Percentiles rank a stretch among this genome's conserved stretches.
Conservation (phyloP, 495 filamentous ascomycete species). For the Podospora pseudopauciseta region DNA sequence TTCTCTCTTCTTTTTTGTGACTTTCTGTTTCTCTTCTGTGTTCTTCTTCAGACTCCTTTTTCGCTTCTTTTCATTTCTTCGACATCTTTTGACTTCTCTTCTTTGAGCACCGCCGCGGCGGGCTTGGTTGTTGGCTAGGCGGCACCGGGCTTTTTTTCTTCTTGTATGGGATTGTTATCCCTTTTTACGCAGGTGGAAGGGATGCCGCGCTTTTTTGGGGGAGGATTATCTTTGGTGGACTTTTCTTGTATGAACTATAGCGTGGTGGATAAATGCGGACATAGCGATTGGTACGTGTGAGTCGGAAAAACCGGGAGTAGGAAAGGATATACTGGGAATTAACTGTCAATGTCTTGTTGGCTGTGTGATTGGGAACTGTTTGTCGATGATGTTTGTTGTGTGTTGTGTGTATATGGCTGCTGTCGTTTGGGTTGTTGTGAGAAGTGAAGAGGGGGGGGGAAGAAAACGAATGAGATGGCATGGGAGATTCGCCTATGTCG, state of each 20-base stretch:
- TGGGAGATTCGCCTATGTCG: not conserved
- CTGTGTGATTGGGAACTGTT: not conserved
- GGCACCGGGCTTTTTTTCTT: not conserved
- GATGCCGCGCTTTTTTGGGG: not conserved
- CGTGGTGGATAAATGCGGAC: not conserved
- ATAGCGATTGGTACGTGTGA: not conserved
- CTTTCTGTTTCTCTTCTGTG: not conserved
- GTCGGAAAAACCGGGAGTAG: not conserved
- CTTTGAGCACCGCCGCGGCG: not conserved
- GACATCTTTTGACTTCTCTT: not conserved
- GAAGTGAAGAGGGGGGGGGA: not conserved
- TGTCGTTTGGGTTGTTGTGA: not conserved
- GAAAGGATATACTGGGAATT: not conserved
- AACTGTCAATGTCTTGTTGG: not conserved
- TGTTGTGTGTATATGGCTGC: not conserved
- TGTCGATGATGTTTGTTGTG: not conserved
- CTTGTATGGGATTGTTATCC: not conserved
- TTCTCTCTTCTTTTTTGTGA: slow-evolving; percentile 5
- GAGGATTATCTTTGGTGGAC: not conserved
- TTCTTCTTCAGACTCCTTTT: slow-evolving; percentile 3
- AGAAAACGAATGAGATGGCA: not conserved
- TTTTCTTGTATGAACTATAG: slow-evolving; percentile 1
- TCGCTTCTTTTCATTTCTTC: not conserved
- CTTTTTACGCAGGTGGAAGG: not conserved
- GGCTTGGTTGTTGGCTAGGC: not conserved